Conservation (phyloP, 805 yeast genomes). For the Blastobotrys terrestris region DNA sequence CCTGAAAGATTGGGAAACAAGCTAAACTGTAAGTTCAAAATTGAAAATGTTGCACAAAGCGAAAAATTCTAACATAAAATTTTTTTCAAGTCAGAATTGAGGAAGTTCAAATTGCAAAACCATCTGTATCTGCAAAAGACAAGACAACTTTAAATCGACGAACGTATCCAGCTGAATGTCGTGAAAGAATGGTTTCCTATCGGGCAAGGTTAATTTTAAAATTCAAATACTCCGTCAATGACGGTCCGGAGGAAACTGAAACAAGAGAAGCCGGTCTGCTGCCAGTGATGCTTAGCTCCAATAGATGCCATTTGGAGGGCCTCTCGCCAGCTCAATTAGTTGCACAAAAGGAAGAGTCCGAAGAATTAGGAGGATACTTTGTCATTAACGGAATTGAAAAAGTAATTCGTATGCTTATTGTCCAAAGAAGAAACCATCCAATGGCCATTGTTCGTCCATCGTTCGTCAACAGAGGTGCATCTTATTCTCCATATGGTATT, state of each 20-base stretch:
- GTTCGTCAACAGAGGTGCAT: slow-evolving; percentile 87
- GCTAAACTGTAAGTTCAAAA: slow-evolving; percentile 35
- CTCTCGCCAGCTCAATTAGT: slow-evolving; percentile 80
- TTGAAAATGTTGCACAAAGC: background rate
- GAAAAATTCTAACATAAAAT: background rate
- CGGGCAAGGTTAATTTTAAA: slow-evolving; percentile 72
- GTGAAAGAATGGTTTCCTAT: slow-evolving; percentile 85
- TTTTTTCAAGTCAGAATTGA: slow-evolving; percentile 60
- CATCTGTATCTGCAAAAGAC: slow-evolving; percentile 67
- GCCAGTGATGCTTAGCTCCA: slow-evolving; percentile 86
- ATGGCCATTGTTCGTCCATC: slow-evolving; percentile 97
- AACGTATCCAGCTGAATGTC: slow-evolving; percentile 77
- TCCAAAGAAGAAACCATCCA: slow-evolving; percentile 95
- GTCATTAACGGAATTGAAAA: slow-evolving; percentile 96
- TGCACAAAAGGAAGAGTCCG: slow-evolving; percentile 76
- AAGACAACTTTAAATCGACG: slow-evolving; percentile 70
- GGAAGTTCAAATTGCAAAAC: slow-evolving; percentile 79
- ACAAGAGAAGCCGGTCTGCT: slow-evolving; percentile 85
- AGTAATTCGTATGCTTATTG: slow-evolving; percentile 93
- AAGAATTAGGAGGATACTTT: slow-evolving; percentile 95
- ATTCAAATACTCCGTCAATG: slow-evolving; percentile 81
- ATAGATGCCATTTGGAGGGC: slow-evolving; percentile 84
- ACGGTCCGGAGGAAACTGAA: slow-evolving; percentile 72
- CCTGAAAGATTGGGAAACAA: slow-evolving; percentile 75
- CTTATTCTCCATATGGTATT: slow-evolving; percentile 84